Percentiles rank a stretch among this genome's conserved stretches.
These are phyloP conservation scores for Hypoxylon sp. DNA, from an alignment of 2,329 filamentous ascomycete genomes.

Conservation along the genomic window DNA sequence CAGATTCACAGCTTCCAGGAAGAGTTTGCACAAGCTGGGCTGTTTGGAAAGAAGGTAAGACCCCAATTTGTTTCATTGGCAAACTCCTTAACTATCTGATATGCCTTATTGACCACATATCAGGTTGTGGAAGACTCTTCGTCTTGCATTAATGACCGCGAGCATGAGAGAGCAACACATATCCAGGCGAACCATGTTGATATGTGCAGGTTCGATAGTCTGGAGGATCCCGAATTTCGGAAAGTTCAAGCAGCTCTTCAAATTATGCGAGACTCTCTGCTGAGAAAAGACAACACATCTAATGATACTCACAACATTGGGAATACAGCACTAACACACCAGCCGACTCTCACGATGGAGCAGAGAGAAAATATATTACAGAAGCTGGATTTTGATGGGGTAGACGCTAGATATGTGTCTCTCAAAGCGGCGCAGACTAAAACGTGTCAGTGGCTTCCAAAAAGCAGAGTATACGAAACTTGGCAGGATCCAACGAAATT, in stretches of 20 bases:
- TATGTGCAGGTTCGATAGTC: slow-evolving; percentile 52
- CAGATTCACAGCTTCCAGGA: slow-evolving; percentile 54
- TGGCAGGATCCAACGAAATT: slow-evolving; percentile 49
- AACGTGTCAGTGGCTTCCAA: slow-evolving; percentile 44
- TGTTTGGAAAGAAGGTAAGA: slow-evolving; percentile 29
- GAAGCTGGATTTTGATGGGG: slow-evolving; percentile 34
- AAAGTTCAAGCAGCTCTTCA: slow-evolving; percentile 47
- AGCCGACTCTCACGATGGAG: not conserved
- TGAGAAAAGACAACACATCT: not conserved
- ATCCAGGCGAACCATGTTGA: slow-evolving; percentile 52
- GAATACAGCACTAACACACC: not conserved
- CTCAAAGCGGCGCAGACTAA: slow-evolving; percentile 39
- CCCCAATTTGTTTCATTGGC: too few relatives aligned
- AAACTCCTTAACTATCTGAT: not conserved
- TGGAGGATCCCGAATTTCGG: slow-evolving; percentile 49
- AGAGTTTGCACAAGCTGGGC: slow-evolving; percentile 26
- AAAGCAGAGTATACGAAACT: slow-evolving; percentile 43
- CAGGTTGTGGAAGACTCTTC: slow-evolving; percentile 54
- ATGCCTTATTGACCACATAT: not conserved
- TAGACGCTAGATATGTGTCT: slow-evolving; percentile 28
- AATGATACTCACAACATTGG: not conserved
- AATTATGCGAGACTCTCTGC: not conserved
- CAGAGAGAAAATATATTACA: slow-evolving; percentile 11
- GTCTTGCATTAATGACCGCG: slow-evolving; percentile 50
- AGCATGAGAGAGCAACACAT: slow-evolving; percentile 50